Evolutionary conservation across 2,329 filamentous ascomycete genomes (phyloP).

Genomic region (Penicillium thymicola): DNA sequence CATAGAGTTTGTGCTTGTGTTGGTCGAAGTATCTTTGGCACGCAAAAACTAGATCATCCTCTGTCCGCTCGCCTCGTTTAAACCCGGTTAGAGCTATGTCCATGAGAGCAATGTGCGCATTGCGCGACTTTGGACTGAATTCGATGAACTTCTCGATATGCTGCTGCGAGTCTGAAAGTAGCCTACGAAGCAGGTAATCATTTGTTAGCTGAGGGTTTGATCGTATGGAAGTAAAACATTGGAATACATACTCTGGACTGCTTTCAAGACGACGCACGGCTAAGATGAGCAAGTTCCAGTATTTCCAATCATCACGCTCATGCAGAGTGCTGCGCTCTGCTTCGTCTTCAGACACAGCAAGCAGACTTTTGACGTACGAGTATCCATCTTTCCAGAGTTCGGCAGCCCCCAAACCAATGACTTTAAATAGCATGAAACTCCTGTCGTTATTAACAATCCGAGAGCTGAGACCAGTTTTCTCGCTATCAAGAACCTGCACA

Average conservation of each 20-base stretch:
- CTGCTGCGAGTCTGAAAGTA: constrained; percentile 27
- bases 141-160: constrained; percentile 37
- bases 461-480: constrained; percentile 42
- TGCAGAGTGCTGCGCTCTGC: constrained; percentile 28
- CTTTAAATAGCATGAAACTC: constrained; percentile 39
- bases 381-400: constrained; percentile 40
- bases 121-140: constrained; percentile 40
- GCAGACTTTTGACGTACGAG: constrained; percentile 35
- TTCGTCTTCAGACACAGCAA: constrained; percentile 35
- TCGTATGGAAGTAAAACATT: background rate
- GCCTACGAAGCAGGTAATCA: constrained; percentile 22
- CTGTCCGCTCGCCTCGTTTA: constrained; percentile 24
- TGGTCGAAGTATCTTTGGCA: constrained; percentile 42
- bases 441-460: constrained; percentile 45
- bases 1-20: constrained; percentile 44
- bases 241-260: constrained; percentile 32
- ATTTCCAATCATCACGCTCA: constrained; percentile 45
- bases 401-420: constrained; percentile 37
- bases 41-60: constrained; percentile 34
- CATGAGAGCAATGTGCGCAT: constrained; percentile 40
- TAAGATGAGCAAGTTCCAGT: constrained; percentile 44
- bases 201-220: background rate
- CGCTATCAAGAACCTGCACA: constrained; percentile 42
- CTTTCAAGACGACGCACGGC: constrained; percentile 31
- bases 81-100: constrained; percentile 30